Conservation (phyloP, 2,329 filamentous ascomycete genomes). For the Cytospora leucostoma region DNA sequence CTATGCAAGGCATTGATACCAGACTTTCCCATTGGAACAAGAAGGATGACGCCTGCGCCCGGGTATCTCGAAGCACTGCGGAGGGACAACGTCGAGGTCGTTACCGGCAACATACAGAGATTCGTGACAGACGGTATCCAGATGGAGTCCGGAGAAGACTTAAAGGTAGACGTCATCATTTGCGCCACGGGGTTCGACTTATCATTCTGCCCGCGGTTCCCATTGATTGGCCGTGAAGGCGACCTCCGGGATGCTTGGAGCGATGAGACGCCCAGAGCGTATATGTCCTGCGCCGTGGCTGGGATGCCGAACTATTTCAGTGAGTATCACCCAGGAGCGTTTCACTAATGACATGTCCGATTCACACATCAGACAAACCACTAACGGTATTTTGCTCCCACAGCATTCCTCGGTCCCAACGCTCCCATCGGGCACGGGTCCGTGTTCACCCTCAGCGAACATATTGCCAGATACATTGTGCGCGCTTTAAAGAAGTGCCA, state of each 20-base stretch:
- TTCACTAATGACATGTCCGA: not conserved
- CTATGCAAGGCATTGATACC: constrained; percentile 56
- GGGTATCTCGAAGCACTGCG: constrained; percentile 51
- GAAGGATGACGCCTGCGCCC: constrained; percentile 53
- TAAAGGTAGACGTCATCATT: constrained; percentile 57
- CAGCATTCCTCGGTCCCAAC: constrained; percentile 55
- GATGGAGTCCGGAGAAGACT: constrained; percentile 49
- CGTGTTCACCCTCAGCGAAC: constrained; percentile 53
- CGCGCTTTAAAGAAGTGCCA: constrained; percentile 52
- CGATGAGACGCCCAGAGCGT: constrained; percentile 47
- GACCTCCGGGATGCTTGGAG: constrained; percentile 54
- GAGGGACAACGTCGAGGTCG: constrained; percentile 50
- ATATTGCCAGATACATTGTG: constrained; percentile 55
- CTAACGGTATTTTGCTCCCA: constrained; percentile 9
- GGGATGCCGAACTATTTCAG: constrained; percentile 59
- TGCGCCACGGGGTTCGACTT: constrained; percentile 61
- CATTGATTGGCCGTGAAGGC: constrained; percentile 50
- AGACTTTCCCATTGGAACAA: constrained; percentile 49
- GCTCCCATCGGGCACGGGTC: constrained; percentile 53
- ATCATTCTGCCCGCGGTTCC: constrained; percentile 54
- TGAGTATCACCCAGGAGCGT: constrained; percentile 36
- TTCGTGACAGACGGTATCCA: constrained; percentile 52
- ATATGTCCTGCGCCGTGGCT: constrained; percentile 55
- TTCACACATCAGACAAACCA: not conserved
- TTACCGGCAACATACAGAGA: constrained; percentile 46